A percentile compares a stretch with the other conserved stretches of the same genome.
phyloP scores from a whole-genome alignment of 73 alveolate genomes.

The Tetrahymena thermophila region DNA sequence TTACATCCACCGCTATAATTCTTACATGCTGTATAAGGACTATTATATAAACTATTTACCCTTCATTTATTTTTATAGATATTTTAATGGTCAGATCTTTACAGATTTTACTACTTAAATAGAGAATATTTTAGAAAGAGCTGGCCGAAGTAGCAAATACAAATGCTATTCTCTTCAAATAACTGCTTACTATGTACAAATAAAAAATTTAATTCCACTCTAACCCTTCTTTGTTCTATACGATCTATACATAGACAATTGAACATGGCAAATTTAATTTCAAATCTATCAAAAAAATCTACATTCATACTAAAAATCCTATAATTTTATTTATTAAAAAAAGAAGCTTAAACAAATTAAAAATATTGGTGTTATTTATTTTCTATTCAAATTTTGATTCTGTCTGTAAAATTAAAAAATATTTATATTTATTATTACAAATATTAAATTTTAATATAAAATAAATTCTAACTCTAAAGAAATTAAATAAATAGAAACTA shows the following conservation, averaged over 20 bases:
- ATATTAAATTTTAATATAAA: too few species aligned
- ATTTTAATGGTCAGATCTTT: not conserved
- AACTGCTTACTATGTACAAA: not conserved
- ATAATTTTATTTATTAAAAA: too few species aligned
- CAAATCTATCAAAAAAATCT: too few species aligned
- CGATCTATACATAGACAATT: not conserved
- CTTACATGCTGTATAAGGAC: not conserved
- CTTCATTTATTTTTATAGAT: not conserved
- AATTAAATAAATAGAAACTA: too few species aligned
- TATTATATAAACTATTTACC: not conserved
- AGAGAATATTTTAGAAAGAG: not conserved
- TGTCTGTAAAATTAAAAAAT: too few species aligned
- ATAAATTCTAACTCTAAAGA: too few species aligned
- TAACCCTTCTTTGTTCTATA: not conserved
- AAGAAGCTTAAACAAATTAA: too few species aligned
- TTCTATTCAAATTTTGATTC: too few species aligned
- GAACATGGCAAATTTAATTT: not conserved
- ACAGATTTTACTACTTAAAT: not conserved
- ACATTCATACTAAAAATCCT: too few species aligned
- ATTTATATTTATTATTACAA: too few species aligned
- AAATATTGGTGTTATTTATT: too few species aligned
- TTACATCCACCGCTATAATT: not conserved
- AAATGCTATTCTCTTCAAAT: not conserved
- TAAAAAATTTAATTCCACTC: not conserved
- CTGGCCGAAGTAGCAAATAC: not conserved